Base-by-base conservation (phyloP, 225 moss, liverwort and hornwort species). In the Pseudisothecium myosuroides region DNA sequence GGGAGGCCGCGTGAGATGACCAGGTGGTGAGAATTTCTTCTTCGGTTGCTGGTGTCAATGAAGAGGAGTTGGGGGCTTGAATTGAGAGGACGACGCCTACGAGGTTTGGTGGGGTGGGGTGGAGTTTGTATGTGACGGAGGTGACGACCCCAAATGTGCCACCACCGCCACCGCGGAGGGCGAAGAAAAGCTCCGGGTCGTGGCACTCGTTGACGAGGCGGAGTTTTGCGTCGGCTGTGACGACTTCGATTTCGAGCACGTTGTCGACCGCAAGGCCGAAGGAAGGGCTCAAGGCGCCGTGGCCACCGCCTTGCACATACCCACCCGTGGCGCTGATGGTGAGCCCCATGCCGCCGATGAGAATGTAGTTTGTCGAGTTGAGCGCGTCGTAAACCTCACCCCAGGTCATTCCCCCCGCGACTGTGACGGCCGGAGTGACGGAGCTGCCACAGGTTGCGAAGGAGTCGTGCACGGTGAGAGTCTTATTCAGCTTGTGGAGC, bases 401-500 rank as follows among this genome's bases (percentile, higher is more conserved):
- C 86, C 86, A 90, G 14, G 67, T 7, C 6, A 85, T 76, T 11
- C 88, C 78, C 55, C 78, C 92, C 13, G 61, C 47, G 17, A 88
- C 66, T 39, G 74, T 83, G 49, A 87, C n/a, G 43, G 80, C 87
- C 8, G 84, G 85, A 60, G 81, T 81, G 68, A 20, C 81, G 50
- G 74, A 47, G 21, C 17, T 68, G 50, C 79, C 88, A 59, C 84
- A 88, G 20, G 65, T 27, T 54, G 24, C 47, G 60, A 87, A 88
- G 26, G 87, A 87, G 12, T 92, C 73, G 19, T 83, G 78, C 66
- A 92, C 41, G 76, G 58, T 88, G 34, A 90, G 34, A 47, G 52
- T 87, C 52, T 87, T 92, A 50, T 87, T 92, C 66, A 92, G 55
- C 74, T 90, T 87, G 80, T 90, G 92, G 59, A 87, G 83, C 92